Evolutionary conservation across 495 filamentous ascomycete genomes (phyloP).

Genomic region (Xylaria longipes): DNA sequence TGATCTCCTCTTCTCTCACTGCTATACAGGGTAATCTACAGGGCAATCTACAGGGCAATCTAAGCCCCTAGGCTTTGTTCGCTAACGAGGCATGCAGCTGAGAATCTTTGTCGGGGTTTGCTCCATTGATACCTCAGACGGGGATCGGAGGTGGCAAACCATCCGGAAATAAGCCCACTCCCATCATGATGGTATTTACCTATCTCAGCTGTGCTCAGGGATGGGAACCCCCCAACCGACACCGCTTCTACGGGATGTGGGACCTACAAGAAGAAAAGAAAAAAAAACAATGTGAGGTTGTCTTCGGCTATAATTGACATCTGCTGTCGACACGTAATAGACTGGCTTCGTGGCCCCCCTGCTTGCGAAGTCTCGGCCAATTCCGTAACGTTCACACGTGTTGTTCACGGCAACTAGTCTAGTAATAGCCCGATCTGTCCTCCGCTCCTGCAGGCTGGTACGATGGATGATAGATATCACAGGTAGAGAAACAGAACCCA

Average conservation of each 20-base stretch:
- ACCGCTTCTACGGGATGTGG: constrained; percentile 11
- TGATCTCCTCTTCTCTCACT: constrained; percentile 8
- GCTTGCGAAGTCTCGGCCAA: neutral
- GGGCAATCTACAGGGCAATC: neutral
- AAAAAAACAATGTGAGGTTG: constrained; percentile 11
- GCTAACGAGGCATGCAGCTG: constrained; percentile 5
- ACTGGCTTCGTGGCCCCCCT: neutral
- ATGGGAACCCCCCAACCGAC: constrained; percentile 8
- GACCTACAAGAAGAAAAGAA: neutral
- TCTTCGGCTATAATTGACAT: neutral
- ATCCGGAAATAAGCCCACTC: constrained; percentile 18
- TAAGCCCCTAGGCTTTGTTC: neutral
- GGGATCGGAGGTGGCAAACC: constrained; percentile 14
- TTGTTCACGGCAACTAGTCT: constrained; percentile 6
- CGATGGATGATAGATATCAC: constrained; percentile 4
- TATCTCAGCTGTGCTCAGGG: constrained; percentile 5
- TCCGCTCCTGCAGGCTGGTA: neutral
- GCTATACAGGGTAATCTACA: neutral
- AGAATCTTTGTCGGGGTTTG: constrained; percentile 17
- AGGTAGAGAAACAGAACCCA: neutral
- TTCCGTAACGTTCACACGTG: neutral
- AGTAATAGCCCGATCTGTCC: neutral
- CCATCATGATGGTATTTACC: neutral
- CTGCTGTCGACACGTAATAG: neutral
- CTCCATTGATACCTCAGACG: constrained; percentile 21